Base-by-base conservation (phyloP, 306 rosid species). In the Rosa multiflora region DNA sequence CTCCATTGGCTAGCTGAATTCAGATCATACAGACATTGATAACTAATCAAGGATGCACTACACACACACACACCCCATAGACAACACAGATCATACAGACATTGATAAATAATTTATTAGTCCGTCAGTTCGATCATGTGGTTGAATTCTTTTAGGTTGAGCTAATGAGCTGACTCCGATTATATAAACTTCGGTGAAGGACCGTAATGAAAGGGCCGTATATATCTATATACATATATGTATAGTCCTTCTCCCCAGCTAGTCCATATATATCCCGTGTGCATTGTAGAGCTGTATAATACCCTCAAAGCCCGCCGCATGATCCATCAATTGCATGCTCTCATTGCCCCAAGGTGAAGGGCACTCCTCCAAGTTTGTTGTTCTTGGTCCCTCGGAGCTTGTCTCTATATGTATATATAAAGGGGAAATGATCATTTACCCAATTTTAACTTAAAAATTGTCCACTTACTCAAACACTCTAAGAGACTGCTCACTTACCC, bases 201-300 rank as follows among this genome's bases (percentile, higher is more conserved):
- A 12, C 5, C 47, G 8, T 10, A 9, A 44, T 44, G 47, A 44
- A 44, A 44, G 47, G 55, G 55, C 18, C 55, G 1, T 17, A 32
- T 32, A 32, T 32, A 29, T 49, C 4, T 20, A 21, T 58, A 59
- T 59, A n/a, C 3, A 58, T n/a, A 21, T n/a, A 10, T 58, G 9
- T 13, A 14, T 63, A 5, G 8, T 5, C 20, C 4, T 11, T 5
- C 7, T 11, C 4, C 70, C 70, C 1, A 14, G 44, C 46, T 64
- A 32, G 72, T 40, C 72, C 72, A 67, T 39, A 18, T 67, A 40
- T 37, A 39, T 67, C 72, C 72, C 72, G 72, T 67, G 72, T 66
- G 47, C 37, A 37, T 6, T 66, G 17, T 67, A 12, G 72, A 67
- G 13, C 11, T 35, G 47, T 37, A 29, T 4, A 62, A 15, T 35